Conservation (phyloP, 1,284 basidiomycete species). For the Cerrena zonata region DNA sequence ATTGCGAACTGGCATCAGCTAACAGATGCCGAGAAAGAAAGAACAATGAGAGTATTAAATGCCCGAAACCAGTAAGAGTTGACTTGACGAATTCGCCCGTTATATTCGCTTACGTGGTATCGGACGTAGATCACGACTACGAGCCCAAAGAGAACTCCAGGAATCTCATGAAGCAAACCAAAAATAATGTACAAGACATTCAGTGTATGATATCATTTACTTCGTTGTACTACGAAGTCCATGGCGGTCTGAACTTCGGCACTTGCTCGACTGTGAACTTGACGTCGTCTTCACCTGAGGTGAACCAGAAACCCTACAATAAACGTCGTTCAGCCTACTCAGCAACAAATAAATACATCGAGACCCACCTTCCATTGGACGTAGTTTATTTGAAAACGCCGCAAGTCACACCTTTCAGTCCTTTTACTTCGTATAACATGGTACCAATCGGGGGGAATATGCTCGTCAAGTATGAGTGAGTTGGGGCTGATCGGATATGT, state of each 20-base stretch:
- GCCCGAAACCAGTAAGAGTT: constrained; percentile 11
- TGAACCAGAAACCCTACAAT: not conserved
- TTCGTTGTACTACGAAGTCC: not conserved
- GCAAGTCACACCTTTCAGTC: not conserved
- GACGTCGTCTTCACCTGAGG: not conserved
- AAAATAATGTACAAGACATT: not conserved
- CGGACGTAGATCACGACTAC: constrained; percentile 3
- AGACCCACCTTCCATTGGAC: not conserved
- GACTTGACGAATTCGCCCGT: too few relatives aligned
- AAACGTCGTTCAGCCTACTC: not conserved
- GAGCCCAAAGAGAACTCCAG: constrained; percentile 4
- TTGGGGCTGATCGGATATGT: too few relatives aligned
- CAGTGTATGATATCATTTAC: not conserved
- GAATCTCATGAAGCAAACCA: not conserved
- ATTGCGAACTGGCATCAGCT: constrained; percentile 13
- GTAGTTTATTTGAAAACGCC: not conserved
- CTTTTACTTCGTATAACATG: too few relatives aligned
- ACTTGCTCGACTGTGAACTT: not conserved
- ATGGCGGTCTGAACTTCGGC: not conserved
- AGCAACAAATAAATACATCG: not conserved
- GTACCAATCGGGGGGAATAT: too few relatives aligned
- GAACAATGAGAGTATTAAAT: constrained; percentile 8
- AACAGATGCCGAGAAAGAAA: constrained; percentile 10
- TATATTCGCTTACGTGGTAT: not conserved
- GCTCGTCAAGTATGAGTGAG: too few relatives aligned